These are phyloP conservation scores for Dianthus caryophyllus DNA, from an alignment of 148 eudicot species.

Conservation along the genomic window DNA sequence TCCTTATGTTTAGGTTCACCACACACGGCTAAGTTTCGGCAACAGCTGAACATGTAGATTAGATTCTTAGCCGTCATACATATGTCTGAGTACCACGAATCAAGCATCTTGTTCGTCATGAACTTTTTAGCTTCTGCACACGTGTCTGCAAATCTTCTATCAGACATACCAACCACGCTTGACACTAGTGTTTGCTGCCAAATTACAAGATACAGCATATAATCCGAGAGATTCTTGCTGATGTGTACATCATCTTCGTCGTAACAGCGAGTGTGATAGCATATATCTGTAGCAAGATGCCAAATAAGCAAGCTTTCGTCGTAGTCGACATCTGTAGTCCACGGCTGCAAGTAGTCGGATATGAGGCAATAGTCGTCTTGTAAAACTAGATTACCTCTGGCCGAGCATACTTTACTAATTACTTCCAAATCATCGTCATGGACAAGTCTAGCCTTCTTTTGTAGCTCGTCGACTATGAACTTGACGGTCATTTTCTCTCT, in stretches of 20 bases:
- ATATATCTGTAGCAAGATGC: conserved; percentile 31
- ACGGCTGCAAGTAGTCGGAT: conserved; percentile 7
- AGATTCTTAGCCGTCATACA: background rate
- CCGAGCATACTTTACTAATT: conserved; percentile 7
- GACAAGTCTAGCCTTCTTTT: background rate
- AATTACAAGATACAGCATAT: conserved; percentile 31
- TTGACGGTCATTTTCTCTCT: background rate
- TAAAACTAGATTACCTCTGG: conserved; percentile 10
- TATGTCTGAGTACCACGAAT: background rate
- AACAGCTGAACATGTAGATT: too few species aligned
- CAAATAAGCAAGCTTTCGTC: conserved; percentile 24
- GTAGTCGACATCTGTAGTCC: conserved; percentile 17
- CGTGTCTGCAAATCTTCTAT: conserved; percentile 18
- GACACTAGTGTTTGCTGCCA: conserved; percentile 21
- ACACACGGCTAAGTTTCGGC: too few species aligned
- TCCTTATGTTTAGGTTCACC: too few species aligned
- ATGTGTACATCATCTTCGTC: background rate
- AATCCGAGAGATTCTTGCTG: conserved; percentile 25
- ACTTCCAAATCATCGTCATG: background rate
- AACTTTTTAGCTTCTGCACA: conserved; percentile 19
- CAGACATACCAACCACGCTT: conserved; percentile 24
- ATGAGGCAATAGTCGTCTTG: background rate
- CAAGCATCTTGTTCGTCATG: background rate
- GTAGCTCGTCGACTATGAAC: conserved; percentile 19
- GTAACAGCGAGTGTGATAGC: too few species aligned